A percentile compares a stretch with the other conserved stretches of the same genome.
These are phyloP conservation scores for Paraconiothyrium brasiliense DNA, from an alignment of 2,329 filamentous ascomycete genomes.

Conservation along the genomic window DNA sequence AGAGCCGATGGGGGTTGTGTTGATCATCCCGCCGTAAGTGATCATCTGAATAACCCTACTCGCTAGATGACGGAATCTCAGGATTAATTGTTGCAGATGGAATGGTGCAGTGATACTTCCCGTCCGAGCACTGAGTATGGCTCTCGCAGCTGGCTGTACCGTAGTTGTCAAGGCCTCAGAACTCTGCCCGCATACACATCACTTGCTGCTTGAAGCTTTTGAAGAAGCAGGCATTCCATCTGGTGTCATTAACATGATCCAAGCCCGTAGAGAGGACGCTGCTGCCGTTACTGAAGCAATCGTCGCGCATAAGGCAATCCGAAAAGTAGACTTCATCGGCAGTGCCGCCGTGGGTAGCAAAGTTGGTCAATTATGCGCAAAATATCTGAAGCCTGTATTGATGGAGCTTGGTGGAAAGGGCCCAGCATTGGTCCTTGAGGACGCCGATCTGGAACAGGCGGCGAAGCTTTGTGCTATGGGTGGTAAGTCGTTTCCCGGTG, in stretches of 20 bases:
- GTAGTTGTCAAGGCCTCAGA: conserved; percentile 42
- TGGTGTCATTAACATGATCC: conserved; percentile 77
- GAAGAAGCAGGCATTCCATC: conserved; percentile 73
- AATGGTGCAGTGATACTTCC: conserved; percentile 59
- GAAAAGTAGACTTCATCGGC: conserved; percentile 81
- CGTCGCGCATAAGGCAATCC: conserved; percentile 70
- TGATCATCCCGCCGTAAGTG: conserved; percentile 77
- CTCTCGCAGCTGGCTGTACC: conserved; percentile 66
- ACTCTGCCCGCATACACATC: conserved; percentile 35
- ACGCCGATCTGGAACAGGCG: conserved; percentile 66
- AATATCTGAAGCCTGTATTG: conserved; percentile 78
- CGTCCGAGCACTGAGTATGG: conserved; percentile 52
- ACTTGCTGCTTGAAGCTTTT: conserved; percentile 31
- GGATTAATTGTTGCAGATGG: conserved; percentile 43
- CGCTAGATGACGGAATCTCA: conserved; percentile 30
- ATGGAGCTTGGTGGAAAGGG: conserved; percentile 86
- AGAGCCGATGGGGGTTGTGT: conserved; percentile 79
- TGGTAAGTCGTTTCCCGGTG: conserved; percentile 17
- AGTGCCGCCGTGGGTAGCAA: conserved; percentile 74
- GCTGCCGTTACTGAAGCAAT: conserved; percentile 73
- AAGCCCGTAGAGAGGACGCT: conserved; percentile 66
- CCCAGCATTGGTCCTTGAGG: conserved; percentile 77
- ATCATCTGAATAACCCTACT: conserved; percentile 19
- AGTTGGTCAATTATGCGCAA: conserved; percentile 73
- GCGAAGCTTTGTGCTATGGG: conserved; percentile 33